Conservation (phyloP, 441 rosid genomes). For the Geranium incanum region DNA sequence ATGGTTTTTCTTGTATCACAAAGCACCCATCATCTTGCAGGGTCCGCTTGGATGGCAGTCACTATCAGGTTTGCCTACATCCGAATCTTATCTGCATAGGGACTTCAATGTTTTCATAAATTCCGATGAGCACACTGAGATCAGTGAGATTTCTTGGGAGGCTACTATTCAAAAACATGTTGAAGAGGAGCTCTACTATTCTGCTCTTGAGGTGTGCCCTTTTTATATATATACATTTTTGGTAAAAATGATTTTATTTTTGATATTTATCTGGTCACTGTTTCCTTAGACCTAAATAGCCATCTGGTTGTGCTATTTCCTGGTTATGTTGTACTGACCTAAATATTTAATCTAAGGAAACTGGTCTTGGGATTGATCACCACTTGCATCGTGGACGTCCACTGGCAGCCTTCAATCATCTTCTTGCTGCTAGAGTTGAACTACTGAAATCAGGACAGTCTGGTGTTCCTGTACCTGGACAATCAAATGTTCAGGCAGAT, state of each 20-base stretch:
- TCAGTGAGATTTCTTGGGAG: constrained; percentile 90
- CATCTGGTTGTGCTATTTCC: constrained; percentile 1
- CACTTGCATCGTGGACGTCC: constrained; percentile 98
- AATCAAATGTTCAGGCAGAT: constrained; percentile 73
- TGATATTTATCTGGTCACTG: background rate
- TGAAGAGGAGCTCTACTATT: constrained; percentile 81
- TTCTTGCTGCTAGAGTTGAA: constrained; percentile 66
- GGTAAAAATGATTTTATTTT: background rate
- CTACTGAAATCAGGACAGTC: constrained; percentile 55
- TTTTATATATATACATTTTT: background rate
- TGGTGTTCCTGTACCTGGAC: constrained; percentile 44
- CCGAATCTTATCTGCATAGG: constrained; percentile 61
- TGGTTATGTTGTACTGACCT: constrained; percentile 7
- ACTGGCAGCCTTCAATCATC: constrained; percentile 83
- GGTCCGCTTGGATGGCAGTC: constrained; percentile 98
- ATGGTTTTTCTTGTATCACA: constrained; percentile 9
- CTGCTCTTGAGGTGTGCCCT: constrained; percentile 58
- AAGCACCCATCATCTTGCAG: constrained; percentile 38
- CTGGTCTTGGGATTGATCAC: constrained; percentile 84
- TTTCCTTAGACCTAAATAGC: background rate
- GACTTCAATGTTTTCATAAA: constrained; percentile 65
- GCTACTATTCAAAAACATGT: constrained; percentile 82
- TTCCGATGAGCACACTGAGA: constrained; percentile 54
- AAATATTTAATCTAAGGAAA: constrained; percentile 45
- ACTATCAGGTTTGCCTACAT: constrained; percentile 63